phyloP scores from a whole-genome alignment of 2,329 filamentous ascomycete genomes.

The Dissoconium aciculare region DNA sequence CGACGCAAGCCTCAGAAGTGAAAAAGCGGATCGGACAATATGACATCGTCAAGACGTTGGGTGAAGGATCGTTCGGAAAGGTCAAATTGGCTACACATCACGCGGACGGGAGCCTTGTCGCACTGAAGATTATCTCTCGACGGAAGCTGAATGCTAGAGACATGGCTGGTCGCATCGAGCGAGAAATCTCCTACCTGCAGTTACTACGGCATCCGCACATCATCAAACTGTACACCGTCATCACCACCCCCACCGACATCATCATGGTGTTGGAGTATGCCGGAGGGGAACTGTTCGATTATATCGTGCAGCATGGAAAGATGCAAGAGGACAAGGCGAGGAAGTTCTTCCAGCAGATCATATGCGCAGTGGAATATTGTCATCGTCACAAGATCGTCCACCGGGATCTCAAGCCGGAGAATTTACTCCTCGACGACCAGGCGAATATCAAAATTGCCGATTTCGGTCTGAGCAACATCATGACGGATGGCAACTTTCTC shows the following conservation, averaged over 20 bases:
- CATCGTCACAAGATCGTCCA: constrained; percentile 98
- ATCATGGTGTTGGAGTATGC: constrained; percentile 99
- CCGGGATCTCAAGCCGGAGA: constrained; percentile 93
- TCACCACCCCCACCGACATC: constrained; percentile 85
- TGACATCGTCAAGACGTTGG: constrained; percentile 74
- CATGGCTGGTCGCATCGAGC: constrained; percentile 94
- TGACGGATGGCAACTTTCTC: constrained; percentile 98
- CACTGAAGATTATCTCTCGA: constrained; percentile 91
- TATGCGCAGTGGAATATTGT: constrained; percentile 97
- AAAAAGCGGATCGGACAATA: constrained; percentile 66
- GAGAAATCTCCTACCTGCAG: constrained; percentile 96
- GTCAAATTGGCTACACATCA: constrained; percentile 93
- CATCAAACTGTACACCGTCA: constrained; percentile 96
- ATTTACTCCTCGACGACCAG: constrained; percentile 82
- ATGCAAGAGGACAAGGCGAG: constrained; percentile 87
- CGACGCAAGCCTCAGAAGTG: constrained; percentile 12
- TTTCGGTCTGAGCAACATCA: constrained; percentile 97
- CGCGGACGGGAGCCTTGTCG: constrained; percentile 85
- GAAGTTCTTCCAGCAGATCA: constrained; percentile 97
- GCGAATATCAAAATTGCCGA: constrained; percentile 99
- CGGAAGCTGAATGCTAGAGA: constrained; percentile 93
- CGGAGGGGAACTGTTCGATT: constrained; percentile 91
- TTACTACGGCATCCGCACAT: constrained; percentile 92
- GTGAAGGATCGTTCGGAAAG: constrained; percentile 96
- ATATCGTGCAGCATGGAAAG: constrained; percentile 85